Base-by-base conservation (phyloP, 1,284 basidiomycete species). In the Rhodotorula sp. region DNA sequence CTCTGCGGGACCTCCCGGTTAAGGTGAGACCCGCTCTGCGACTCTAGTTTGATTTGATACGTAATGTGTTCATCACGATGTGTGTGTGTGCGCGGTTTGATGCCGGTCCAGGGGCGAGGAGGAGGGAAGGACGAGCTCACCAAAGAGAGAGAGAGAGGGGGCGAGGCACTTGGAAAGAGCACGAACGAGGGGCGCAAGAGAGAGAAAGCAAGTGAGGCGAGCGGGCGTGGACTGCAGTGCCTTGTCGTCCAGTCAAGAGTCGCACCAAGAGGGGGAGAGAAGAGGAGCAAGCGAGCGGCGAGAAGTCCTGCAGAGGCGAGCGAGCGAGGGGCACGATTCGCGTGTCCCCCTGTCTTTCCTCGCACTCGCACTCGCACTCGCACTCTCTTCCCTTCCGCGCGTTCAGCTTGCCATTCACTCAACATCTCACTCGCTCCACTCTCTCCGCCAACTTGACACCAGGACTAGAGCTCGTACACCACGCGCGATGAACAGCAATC, bases 41-140 rank as follows among this genome's bases (percentile, higher is more conserved):
- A 66, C 64, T 66, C 64, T 66, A 66, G 64, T 66, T 66, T 66
- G 64, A 66, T 59, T 55, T 66, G 64, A 66, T 66, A 66, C 64
- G 64, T 66, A 66, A 21, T 43, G 64, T 31, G 28, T 43, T 66
- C 56, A 61, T 65, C 58, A 55, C 19, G 45, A 31, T 38, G 5
- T 21, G 23, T 43, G 34, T 12, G 43, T 10, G 43, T 45, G 54
- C 3, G 31, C 43, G 26, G 7, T 8, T 26, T 16, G 14, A 15
- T 18, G 43, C 23, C 57, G 21, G 8, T 16, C 19, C 10, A 18
- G 21, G 48, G 48, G 21, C 6, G 48, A n/a, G 28, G 28, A 8
- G 47, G 28, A 49, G 60, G 12, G 60, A 26, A 8, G 16, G 18
- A 14, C 18, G 14, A 4, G 47, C 60, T 60, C 47, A 49, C 15